Base-by-base conservation (phyloP, 192 early-diverging fungal genomes). In the Backusella macrospora region DNA sequence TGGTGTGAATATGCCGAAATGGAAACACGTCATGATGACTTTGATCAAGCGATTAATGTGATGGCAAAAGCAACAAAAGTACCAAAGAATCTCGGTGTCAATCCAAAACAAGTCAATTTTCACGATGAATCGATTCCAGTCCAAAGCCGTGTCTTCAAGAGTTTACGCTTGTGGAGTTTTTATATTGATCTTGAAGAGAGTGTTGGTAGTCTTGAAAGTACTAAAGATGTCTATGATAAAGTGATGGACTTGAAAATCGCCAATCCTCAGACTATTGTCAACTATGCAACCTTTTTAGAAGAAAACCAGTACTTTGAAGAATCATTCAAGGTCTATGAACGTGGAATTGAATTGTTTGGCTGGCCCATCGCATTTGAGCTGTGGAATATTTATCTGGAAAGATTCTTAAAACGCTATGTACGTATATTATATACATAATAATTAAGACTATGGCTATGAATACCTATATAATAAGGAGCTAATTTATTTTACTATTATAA, bases 321-420 rank as follows among this genome's bases (percentile, higher is more conserved):
- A 81, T 91, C 91, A 39, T 99, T 94, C 86, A 90, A 92, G 78
- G 94, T 94, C 5, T 99, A 96, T 76, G 98, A 99, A 77, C 92
- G 95, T 70, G 98, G 97, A 9, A 96, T 99, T 76, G 93, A 95
- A 13, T 78, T 91, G n/a, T 99, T 99, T 77, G 96, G 96, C 16
- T 98, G 93, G 77, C 97, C 98, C 0, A 93, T 98, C 68, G 96
- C 98, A 1, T 93, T 96, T 77, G 98, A 99, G 73, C 85, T 99
- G 47, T 99, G 98, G 98, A 97, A 93, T 80, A 83, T 97, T 21
- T 99, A 99, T 83, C 82, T 99, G 62, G 82, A 86, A 14, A 91
- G 92, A 73, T 98, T 99, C 72, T 83, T 96, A 26, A 76, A 78
- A 15, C 93, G 97, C 40, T 97, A 96, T 80, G 86, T 85, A 84